Evolutionary conservation across 2,329 filamentous ascomycete genomes (phyloP).

Genomic region (Hawksworthiomyces lignivorus): DNA sequence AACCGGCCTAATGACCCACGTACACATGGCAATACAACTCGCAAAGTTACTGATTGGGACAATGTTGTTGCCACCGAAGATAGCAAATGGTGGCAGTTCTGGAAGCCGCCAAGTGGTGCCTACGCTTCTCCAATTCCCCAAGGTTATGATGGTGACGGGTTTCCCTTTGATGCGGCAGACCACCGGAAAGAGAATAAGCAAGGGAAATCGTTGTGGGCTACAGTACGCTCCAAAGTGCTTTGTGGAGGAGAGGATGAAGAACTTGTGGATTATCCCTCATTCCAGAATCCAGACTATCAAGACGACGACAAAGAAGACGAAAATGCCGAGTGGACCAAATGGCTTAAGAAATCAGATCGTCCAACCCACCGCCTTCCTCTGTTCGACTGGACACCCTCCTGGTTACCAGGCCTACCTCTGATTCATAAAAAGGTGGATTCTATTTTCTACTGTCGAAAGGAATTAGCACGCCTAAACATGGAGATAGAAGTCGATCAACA

Average conservation of each 20-base stretch:
- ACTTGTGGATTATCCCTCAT: conserved; percentile 49
- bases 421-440: conserved; percentile 89
- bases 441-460: conserved; percentile 82
- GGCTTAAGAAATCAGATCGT: conserved; percentile 71
- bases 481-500: conserved; percentile 90
- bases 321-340: conserved; percentile 71
- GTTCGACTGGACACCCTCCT: conserved; percentile 47
- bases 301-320: conserved; percentile 52
- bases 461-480: conserved; percentile 78
- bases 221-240: conserved; percentile 41
- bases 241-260: conserved; percentile 34
- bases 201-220: conserved; percentile 43
- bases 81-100: conserved; percentile 54
- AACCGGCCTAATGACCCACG: background rate
- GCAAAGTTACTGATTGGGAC: conserved; percentile 40
- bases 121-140: conserved; percentile 56
- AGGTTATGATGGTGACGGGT: conserved; percentile 38
- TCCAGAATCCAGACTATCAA: conserved; percentile 55
- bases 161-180: conserved; percentile 24
- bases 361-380: conserved; percentile 72
- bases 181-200: conserved; percentile 22
- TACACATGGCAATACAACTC: conserved; percentile 41
- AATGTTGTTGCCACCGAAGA: conserved; percentile 40
- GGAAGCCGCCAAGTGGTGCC: conserved; percentile 54
- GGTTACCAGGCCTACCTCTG: conserved; percentile 71